These are phyloP conservation scores for Breynia disticha DNA, from an alignment of 441 rosid genomes.

Conservation along the genomic window DNA sequence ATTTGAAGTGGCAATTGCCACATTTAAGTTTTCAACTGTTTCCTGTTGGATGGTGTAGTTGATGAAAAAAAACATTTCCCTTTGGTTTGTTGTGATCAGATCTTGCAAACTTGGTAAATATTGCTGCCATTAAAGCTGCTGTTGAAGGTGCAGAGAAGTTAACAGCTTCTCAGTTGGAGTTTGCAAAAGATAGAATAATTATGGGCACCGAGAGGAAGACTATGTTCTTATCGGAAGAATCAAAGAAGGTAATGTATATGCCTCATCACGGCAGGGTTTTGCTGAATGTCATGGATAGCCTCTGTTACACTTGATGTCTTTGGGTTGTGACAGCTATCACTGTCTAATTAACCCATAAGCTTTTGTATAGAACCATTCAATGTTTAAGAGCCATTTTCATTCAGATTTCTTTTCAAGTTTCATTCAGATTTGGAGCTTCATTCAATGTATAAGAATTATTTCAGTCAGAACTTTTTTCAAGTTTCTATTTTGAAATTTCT, in stretches of 20 bases:
- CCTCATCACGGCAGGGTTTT: neutral
- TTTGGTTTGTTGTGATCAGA: slow-evolving; percentile 31
- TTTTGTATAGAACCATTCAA: neutral
- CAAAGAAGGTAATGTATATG: slow-evolving; percentile 59
- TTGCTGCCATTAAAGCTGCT: slow-evolving; percentile 99
- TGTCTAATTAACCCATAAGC: neutral
- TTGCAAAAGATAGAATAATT: slow-evolving; percentile 84
- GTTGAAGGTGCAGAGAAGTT: slow-evolving; percentile 89
- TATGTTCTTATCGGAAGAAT: slow-evolving; percentile 89
- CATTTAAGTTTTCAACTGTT: neutral
- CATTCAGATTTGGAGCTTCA: too few species aligned
- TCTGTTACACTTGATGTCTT: too few species aligned
- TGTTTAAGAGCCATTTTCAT: neutral
- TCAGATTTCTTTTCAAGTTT: slow-evolving; percentile 6
- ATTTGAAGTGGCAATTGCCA: slow-evolving; percentile 1
- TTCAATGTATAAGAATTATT: neutral
- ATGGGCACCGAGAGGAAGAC: slow-evolving; percentile 98
- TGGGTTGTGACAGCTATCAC: neutral
- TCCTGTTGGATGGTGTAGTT: neutral
- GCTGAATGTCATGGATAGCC: neutral
- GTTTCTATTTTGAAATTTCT: slow-evolving; percentile 12
- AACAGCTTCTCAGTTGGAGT: slow-evolving; percentile 65
- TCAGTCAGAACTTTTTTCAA: slow-evolving; percentile 3
- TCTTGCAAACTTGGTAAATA: slow-evolving; percentile 91
- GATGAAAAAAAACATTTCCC: neutral